Evolutionary conservation across 805 yeast genomes (phyloP).

Genomic region (Pachysolen tannophilus): DNA sequence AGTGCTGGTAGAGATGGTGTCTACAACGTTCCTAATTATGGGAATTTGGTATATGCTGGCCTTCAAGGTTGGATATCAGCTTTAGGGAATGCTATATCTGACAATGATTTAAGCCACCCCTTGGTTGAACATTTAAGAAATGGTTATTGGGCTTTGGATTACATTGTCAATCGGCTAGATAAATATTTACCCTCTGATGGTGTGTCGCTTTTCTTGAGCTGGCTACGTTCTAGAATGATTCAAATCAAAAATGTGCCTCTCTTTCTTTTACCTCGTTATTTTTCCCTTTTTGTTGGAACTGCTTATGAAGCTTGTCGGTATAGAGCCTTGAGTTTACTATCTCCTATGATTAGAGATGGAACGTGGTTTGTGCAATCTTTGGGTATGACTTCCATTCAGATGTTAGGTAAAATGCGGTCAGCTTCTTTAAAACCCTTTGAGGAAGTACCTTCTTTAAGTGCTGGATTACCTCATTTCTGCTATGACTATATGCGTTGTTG

Average conservation of each 20-base stretch:
- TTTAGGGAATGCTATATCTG: constrained; percentile 49
- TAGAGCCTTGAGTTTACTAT: constrained; percentile 52
- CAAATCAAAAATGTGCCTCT: constrained; percentile 64
- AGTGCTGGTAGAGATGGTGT: constrained; percentile 66
- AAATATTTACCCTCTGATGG: constrained; percentile 35
- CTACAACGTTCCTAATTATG: constrained; percentile 68
- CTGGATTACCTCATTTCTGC: constrained; percentile 94
- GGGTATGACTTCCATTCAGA: constrained; percentile 77
- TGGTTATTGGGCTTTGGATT: constrained; percentile 89
- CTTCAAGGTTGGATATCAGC: constrained; percentile 86
- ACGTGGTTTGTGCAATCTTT: constrained; percentile 73
- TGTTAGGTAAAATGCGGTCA: constrained; percentile 66
- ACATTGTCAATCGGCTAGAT: constrained; percentile 51
- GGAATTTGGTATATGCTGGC: constrained; percentile 78
- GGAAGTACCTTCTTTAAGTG: constrained; percentile 74
- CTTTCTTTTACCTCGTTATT: constrained; percentile 79
- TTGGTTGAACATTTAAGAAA: constrained; percentile 69
- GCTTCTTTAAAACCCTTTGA: constrained; percentile 68
- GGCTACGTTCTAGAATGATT: constrained; percentile 62
- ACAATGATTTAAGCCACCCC: constrained; percentile 80
- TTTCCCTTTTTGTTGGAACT: constrained; percentile 72
- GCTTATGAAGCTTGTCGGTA: constrained; percentile 78
- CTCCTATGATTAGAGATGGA: constrained; percentile 42
- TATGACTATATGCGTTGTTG: constrained; percentile 92
- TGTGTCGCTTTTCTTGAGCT: constrained; percentile 48